A percentile compares a stretch with the other conserved stretches of the same genome.
phyloP scores from a whole-genome alignment of 768 basidiomycete genomes.

The Clavulina sp. region DNA sequence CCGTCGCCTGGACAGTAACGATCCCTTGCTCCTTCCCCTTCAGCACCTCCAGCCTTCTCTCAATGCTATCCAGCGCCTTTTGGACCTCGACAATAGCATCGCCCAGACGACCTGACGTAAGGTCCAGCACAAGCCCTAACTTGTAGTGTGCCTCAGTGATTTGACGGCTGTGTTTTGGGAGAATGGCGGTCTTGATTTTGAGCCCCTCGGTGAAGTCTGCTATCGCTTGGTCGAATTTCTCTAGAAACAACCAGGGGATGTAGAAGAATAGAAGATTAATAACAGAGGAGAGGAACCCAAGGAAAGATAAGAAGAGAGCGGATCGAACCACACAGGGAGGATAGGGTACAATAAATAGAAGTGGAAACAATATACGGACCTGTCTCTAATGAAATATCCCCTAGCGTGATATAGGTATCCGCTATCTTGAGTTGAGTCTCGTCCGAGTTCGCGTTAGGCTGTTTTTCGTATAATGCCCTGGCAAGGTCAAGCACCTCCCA shows the following conservation, averaged over 20 bases:
- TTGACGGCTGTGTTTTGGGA: constrained; percentile 79
- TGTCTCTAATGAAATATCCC: constrained; percentile 93
- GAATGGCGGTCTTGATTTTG: constrained; percentile 47
- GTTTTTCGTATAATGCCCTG: constrained; percentile 65
- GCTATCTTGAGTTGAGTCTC: constrained; percentile 65
- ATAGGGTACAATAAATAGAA: neutral
- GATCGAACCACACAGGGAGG: neutral
- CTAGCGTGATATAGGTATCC: constrained; percentile 77
- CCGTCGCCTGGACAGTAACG: neutral
- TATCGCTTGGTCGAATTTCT: constrained; percentile 92
- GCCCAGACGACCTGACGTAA: constrained; percentile 66
- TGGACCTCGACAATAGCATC: constrained; percentile 72
- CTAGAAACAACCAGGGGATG: too few species aligned
- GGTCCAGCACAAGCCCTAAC: constrained; percentile 81
- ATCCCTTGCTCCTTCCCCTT: constrained; percentile 24
- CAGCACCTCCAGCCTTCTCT: constrained; percentile 46
- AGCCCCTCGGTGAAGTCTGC: constrained; percentile 71
- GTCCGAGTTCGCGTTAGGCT: constrained; percentile 34
- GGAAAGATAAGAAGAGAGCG: neutral
- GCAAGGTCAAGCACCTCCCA: constrained; percentile 98
- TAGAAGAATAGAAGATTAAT: neutral
- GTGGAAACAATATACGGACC: constrained; percentile 32
- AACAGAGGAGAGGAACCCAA: too few species aligned
- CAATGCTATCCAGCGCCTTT: constrained; percentile 61
- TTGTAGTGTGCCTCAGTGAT: constrained; percentile 91